Conservation (phyloP, 1,284 basidiomycete species). For the Trichosporon sp. region DNA sequence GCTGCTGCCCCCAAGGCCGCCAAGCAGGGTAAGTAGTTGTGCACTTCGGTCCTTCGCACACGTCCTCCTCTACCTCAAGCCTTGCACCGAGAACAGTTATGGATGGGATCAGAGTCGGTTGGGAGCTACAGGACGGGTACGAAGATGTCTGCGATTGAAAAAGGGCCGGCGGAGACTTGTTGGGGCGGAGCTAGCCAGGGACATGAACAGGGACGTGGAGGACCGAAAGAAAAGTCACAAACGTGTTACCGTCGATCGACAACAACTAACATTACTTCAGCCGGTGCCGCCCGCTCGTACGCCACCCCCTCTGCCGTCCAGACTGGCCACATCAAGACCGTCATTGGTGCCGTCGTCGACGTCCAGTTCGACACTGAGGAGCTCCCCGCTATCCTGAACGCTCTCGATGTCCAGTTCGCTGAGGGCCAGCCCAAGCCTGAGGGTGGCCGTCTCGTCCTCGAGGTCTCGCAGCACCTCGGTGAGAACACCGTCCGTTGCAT, state of each 20-base stretch:
- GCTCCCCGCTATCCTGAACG: constrained; percentile 95
- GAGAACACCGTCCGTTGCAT: constrained; percentile 98
- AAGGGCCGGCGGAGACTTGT: not conserved
- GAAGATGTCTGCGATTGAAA: not conserved
- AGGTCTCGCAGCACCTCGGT: constrained; percentile 94
- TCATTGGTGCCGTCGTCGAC: constrained; percentile 97
- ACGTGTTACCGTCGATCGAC: not conserved
- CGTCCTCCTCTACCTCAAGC: not conserved
- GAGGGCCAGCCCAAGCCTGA: constrained; percentile 43
- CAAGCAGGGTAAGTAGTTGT: constrained; percentile 35
- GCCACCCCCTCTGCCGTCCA: constrained; percentile 75
- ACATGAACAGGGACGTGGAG: not conserved
- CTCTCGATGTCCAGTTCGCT: constrained; percentile 90
- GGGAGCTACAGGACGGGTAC: not conserved
- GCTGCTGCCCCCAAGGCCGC: constrained; percentile 24
- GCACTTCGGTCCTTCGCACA: not conserved
- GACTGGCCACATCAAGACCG: constrained; percentile 80
- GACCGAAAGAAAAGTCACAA: constrained; percentile 4
- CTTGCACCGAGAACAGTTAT: not conserved
- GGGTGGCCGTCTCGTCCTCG: constrained; percentile 89
- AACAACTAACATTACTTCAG: constrained; percentile 17
- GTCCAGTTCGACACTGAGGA: constrained; percentile 87
- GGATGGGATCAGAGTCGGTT: not conserved
- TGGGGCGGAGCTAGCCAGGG: constrained; percentile 1
- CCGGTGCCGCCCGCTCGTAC: constrained; percentile 63